These are phyloP conservation scores for Fallopia convolvulus DNA, from an alignment of 148 eudicot species.

Conservation along the genomic window DNA sequence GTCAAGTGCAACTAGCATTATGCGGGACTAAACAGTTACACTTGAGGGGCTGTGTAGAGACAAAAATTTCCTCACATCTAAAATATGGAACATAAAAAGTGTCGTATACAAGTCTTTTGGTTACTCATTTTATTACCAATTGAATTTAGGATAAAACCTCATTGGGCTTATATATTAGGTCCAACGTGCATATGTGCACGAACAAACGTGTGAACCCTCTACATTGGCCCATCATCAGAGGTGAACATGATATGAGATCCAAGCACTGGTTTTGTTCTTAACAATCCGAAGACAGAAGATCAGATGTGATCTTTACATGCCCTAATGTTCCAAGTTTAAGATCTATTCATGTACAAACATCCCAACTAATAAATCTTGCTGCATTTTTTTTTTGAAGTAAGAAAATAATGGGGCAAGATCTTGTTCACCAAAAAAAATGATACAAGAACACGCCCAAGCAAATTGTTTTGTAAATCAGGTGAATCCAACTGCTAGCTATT, in stretches of 20 bases:
- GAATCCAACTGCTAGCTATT: neutral
- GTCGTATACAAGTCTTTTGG: no score
- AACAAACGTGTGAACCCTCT: no score
- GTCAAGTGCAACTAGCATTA: no score
- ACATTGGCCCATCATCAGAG: no score
- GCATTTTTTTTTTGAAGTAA: neutral
- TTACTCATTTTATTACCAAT: no score
- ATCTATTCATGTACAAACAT: neutral
- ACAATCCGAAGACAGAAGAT: neutral
- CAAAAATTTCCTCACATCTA: no score
- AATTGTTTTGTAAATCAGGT: neutral
- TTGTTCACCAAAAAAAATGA: constrained; percentile 7
- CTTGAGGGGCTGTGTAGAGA: no score
- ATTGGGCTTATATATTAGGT: no score
- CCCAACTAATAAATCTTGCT: neutral
- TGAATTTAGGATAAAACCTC: no score
- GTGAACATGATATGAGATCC: neutral
- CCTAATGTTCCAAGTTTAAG: neutral
- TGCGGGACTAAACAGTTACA: no score
- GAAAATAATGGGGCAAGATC: neutral
- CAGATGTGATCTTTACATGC: neutral
- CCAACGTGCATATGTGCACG: no score
- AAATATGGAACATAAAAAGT: no score
- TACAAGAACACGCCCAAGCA: neutral
- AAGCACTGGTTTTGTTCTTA: neutral